These are phyloP conservation scores for Penicillium corylophilum DNA, from an alignment of 2,329 filamentous ascomycete species.

Conservation along the genomic window DNA sequence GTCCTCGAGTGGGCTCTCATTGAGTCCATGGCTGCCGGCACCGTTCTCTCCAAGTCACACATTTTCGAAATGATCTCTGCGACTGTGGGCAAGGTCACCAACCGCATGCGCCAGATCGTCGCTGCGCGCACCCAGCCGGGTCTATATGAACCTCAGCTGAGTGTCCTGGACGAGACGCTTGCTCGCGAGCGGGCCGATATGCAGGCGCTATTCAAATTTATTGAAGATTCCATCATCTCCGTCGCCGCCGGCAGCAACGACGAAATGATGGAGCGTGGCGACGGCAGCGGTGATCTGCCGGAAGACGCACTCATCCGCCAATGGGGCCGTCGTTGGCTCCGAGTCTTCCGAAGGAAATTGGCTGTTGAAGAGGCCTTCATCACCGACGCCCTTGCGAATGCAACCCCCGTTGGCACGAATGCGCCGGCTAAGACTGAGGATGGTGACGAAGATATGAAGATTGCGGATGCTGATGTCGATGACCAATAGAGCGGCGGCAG, in stretches of 20 bases:
- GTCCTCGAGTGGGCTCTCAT: conserved; percentile 89
- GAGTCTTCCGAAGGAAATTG: conserved; percentile 76
- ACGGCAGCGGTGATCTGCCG: conserved; percentile 52
- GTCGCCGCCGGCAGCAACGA: conserved; percentile 75
- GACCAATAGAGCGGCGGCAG: conserved; percentile 7
- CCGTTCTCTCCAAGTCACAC: conserved; percentile 69
- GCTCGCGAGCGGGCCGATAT: conserved; percentile 70
- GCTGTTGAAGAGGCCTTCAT: conserved; percentile 80
- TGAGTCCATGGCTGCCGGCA: conserved; percentile 63
- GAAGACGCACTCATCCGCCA: conserved; percentile 66
- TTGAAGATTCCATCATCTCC: conserved; percentile 72
- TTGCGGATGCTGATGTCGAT: conserved; percentile 33
- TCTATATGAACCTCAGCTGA: conserved; percentile 54
- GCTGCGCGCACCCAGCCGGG: conserved; percentile 59
- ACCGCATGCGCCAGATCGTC: conserved; percentile 78
- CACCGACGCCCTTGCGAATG: conserved; percentile 54
- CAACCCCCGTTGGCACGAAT: conserved; percentile 43
- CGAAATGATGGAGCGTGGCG: conserved; percentile 66
- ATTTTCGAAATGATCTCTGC: conserved; percentile 87
- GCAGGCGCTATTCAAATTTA: conserved; percentile 74
- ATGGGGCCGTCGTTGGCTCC: conserved; percentile 85
- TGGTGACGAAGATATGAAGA: conserved; percentile 32
- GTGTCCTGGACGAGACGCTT: conserved; percentile 65
- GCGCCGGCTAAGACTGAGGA: conserved; percentile 25
- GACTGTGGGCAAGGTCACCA: conserved; percentile 87